Evolutionary conservation across 257 asterid species (phyloP).

Genomic region (Scutellaria baicalensis): DNA sequence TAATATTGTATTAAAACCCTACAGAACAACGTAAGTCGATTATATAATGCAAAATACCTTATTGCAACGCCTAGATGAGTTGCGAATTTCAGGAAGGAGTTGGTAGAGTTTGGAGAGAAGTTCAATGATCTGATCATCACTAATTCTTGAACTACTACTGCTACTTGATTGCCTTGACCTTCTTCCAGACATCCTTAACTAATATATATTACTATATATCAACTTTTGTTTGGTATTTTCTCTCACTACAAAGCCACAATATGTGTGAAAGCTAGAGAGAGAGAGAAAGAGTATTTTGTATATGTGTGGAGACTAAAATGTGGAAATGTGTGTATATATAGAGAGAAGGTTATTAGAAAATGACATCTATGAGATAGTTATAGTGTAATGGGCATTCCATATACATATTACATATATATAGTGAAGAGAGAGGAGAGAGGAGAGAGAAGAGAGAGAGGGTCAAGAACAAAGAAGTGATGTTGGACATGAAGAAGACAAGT

Average conservation of each 20-base stretch:
- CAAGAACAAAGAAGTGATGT: conserved; percentile 25
- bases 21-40: no score
- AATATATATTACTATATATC: no score
- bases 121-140: conserved; percentile 45
- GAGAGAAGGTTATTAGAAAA: neutral
- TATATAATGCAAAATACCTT: conserved; percentile 24
- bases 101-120: conserved; percentile 49
- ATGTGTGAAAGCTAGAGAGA: no score
- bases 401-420: neutral
- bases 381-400: conserved; percentile 26
- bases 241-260: no score
- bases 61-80: conserved; percentile 18
- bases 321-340: neutral
- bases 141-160: conserved; percentile 25
- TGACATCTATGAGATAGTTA: neutral
- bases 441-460: neutral
- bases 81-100: conserved; percentile 43
- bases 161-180: conserved; percentile 7
- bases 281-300: neutral
- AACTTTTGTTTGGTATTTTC: no score
- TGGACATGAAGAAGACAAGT: conserved; percentile 40
- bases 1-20: no score
- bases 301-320: no score
- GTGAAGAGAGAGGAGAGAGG: neutral
- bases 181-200: conserved; percentile 29